Conservation (phyloP, 176 grass and related monocot genomes). For the Carex pumila region DNA sequence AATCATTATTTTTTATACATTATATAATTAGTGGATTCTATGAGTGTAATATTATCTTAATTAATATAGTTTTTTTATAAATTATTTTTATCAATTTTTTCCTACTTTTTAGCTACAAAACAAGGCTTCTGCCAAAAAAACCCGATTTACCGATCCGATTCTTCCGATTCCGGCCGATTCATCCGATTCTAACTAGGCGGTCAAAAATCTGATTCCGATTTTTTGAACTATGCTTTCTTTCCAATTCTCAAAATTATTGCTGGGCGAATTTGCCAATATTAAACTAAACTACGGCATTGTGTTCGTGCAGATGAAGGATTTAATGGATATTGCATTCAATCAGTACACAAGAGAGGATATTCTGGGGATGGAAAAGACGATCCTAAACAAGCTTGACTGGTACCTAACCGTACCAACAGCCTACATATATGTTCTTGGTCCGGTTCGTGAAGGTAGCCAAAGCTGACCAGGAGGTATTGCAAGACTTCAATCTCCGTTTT, state of each 20-base stretch:
- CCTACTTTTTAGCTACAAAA: no score
- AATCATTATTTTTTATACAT: no score
- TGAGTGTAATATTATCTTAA: no score
- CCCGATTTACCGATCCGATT: no score
- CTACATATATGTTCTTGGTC: conserved; percentile 67
- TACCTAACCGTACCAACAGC: conserved; percentile 74
- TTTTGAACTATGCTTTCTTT: no score
- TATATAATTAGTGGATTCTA: no score
- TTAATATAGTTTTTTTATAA: no score
- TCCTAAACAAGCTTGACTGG: conserved; percentile 82
- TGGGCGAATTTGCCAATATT: neutral
- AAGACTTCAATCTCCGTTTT: neutral
- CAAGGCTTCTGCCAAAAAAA: no score
- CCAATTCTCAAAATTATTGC: neutral
- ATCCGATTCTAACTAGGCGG: no score
- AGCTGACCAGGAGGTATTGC: conserved; percentile 50
- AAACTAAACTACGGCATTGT: neutral
- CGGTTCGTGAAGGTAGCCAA: conserved; percentile 63
- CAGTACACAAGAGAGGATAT: conserved; percentile 65
- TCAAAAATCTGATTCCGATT: no score
- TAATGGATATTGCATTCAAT: conserved; percentile 66
- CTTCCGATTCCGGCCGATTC: no score
- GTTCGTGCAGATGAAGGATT: conserved; percentile 62
- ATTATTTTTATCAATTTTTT: no score
- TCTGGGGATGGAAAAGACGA: conserved; percentile 68